phyloP scores from a whole-genome alignment of 495 filamentous ascomycete species.

The Hypoxylon crocopeplum region DNA sequence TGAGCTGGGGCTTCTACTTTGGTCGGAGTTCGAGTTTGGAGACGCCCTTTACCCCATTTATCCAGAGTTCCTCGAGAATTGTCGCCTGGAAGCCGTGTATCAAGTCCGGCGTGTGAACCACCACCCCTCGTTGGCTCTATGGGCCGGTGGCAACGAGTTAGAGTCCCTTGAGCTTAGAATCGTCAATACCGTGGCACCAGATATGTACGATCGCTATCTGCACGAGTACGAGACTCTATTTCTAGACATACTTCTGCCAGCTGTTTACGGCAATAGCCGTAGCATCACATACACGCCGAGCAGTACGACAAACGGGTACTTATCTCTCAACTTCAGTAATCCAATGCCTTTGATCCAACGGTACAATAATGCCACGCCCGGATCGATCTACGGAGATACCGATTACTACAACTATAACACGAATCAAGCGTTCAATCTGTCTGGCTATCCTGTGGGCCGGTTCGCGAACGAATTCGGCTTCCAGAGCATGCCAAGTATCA shows the following conservation, averaged over 20 bases:
- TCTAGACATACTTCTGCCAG: slow-evolving; percentile 63
- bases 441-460: slow-evolving; percentile 65
- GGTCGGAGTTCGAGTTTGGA: slow-evolving; percentile 73
- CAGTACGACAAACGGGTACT: slow-evolving; percentile 71
- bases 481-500: slow-evolving; percentile 70
- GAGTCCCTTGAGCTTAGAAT: slow-evolving; percentile 61
- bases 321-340: slow-evolving; percentile 61
- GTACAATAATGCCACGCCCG: slow-evolving; percentile 64
- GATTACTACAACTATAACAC: slow-evolving; percentile 74
- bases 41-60: slow-evolving; percentile 68
- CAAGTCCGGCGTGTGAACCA: slow-evolving; percentile 70
- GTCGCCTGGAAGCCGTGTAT: slow-evolving; percentile 64
- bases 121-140: slow-evolving; percentile 71
- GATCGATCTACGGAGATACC: slow-evolving; percentile 69
- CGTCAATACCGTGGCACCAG: slow-evolving; percentile 54
- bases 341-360: slow-evolving; percentile 66
- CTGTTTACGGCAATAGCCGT: slow-evolving; percentile 68
- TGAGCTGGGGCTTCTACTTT: slow-evolving; percentile 68
- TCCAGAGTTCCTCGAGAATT: slow-evolving; percentile 63
- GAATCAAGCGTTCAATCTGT: slow-evolving; percentile 60
- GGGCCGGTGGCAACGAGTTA: slow-evolving; percentile 73
- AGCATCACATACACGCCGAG: slow-evolving; percentile 73
- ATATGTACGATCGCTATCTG: slow-evolving; percentile 50
- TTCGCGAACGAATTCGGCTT: slow-evolving; percentile 74
- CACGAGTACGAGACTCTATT: slow-evolving; percentile 69